phyloP scores from a whole-genome alignment of 805 yeast species.

The Phaffomyces opuntiae region DNA sequence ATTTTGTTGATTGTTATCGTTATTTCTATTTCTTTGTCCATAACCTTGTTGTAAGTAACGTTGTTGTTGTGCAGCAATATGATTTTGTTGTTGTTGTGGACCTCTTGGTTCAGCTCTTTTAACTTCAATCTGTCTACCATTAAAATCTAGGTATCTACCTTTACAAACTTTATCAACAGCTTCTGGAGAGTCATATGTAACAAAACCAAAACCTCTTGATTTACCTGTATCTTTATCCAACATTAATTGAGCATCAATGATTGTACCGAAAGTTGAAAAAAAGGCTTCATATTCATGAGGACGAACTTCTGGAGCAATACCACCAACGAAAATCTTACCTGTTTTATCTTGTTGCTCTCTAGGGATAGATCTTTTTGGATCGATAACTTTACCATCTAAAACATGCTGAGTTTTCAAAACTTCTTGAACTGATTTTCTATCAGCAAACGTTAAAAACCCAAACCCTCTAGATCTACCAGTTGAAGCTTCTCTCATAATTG shows the following conservation, averaged over 20 bases:
- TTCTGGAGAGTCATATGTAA: slow-evolving; percentile 89
- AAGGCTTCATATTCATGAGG: slow-evolving; percentile 84
- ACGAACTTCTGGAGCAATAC: slow-evolving; percentile 88
- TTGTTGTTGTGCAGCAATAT: slow-evolving; percentile 25
- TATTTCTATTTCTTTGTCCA: slow-evolving; percentile 1
- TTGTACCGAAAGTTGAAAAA: slow-evolving; percentile 82
- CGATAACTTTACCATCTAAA: slow-evolving; percentile 92
- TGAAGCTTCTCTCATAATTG: slow-evolving; percentile 84
- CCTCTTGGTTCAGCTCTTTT: slow-evolving; percentile 81
- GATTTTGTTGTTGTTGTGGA: slow-evolving; percentile 43
- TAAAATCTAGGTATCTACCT: slow-evolving; percentile 73
- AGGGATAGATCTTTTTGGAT: slow-evolving; percentile 96
- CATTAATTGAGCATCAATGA: slow-evolving; percentile 95
- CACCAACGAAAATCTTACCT: slow-evolving; percentile 96
- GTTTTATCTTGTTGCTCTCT: slow-evolving; percentile 95
- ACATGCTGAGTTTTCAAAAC: slow-evolving; percentile 84
- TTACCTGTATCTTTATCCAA: slow-evolving; percentile 95
- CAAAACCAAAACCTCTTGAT: slow-evolving; percentile 95
- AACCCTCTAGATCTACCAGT: slow-evolving; percentile 93
- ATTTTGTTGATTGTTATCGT: neutral
- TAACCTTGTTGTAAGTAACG: slow-evolving; percentile 18
- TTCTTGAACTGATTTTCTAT: slow-evolving; percentile 75
- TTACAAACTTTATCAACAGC: slow-evolving; percentile 88
- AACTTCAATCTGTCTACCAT: slow-evolving; percentile 80
- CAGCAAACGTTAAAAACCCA: slow-evolving; percentile 84